Base-by-base conservation (phyloP, 139 green algal genomes). In the Chlamydomonas incerta region DNA sequence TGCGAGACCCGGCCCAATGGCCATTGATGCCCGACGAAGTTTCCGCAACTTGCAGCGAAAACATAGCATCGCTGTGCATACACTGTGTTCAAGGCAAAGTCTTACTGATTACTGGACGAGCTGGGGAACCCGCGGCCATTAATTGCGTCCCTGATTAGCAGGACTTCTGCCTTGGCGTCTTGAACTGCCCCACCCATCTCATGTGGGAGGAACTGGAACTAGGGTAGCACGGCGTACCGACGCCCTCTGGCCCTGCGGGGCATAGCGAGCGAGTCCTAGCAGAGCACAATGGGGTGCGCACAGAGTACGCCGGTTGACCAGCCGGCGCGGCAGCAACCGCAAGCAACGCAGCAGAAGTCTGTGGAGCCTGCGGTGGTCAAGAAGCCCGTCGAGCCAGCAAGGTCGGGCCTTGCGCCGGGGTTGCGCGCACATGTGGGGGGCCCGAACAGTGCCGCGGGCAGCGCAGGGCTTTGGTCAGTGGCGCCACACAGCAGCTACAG, bases 221-320 rank as follows among this genome's bases (percentile, higher is more conserved):
- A 72, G 41, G 41, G 41, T 50, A 50, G 41, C 41, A 50, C 41
- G 41, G 41, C 41, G 41, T 50, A 50, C 41, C 41, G 41, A 50
- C 41, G 41, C 41, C 41, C 41, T 50, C 41, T 50, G 41, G 41
- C 41, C 41, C 41, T 8, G 41, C 41, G 41, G 41, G 41, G 41
- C 41, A 50, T 50, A 50, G 41, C 41, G 41, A 50, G 41, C 41
- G 41, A 50, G 41, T 50, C 41, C 41, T 50, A 50, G 58, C 69
- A 31, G 69, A 3, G 35, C 26, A 34, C 58, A 34, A 86, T 86
- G 80, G 80, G 80, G 10, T 86, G 80, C 68, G 67, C 80, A 3
- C 62, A 35, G 52, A 52, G 24, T 35, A 60, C 52, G 34, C 80
- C 80, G 23, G 80, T 47, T 24, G 80, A 72, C 24, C 68, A 79